Evolutionary conservation across 202 grass and related monocot species (phyloP).

Genomic region (Setaria viridis): DNA sequence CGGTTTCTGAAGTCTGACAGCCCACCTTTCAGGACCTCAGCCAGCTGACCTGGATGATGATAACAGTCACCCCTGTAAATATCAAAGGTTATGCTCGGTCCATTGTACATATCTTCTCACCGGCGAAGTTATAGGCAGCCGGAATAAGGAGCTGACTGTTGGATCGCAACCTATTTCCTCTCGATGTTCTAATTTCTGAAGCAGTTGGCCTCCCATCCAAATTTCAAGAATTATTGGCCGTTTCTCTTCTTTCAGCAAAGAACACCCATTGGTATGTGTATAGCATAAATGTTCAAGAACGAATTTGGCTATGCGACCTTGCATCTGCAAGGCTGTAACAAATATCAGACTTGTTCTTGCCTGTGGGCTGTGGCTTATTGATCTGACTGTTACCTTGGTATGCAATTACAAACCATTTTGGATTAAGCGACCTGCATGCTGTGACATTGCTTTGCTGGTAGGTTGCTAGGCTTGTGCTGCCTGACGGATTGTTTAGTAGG

Average conservation of each 20-base stretch:
- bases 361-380: not conserved
- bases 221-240: slow-evolving; percentile 25
- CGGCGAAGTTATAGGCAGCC: slow-evolving; percentile 42
- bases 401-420: not conserved
- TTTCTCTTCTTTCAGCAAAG: not conserved
- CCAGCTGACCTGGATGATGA: slow-evolving; percentile 8
- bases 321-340: slow-evolving; percentile 17
- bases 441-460: not conserved
- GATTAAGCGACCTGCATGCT: slow-evolving; percentile 12
- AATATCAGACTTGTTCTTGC: not conserved
- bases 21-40: slow-evolving; percentile 25
- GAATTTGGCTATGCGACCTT: slow-evolving; percentile 3
- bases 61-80: slow-evolving; percentile 40
- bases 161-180: slow-evolving; percentile 22
- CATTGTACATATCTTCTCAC: slow-evolving; percentile 55
- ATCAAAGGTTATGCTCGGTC: slow-evolving; percentile 41
- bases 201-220: not conserved
- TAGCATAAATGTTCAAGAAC: slow-evolving; percentile 20
- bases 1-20: slow-evolving; percentile 62
- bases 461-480: not conserved
- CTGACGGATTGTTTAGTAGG: slow-evolving; percentile 2
- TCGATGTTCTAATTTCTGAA: slow-evolving; percentile 4
- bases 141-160: slow-evolving; percentile 51
- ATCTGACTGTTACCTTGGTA: not conserved
- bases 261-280: not conserved